Conservation (phyloP, 148 eudicot genomes). For the Chenopodium suecicum region DNA sequence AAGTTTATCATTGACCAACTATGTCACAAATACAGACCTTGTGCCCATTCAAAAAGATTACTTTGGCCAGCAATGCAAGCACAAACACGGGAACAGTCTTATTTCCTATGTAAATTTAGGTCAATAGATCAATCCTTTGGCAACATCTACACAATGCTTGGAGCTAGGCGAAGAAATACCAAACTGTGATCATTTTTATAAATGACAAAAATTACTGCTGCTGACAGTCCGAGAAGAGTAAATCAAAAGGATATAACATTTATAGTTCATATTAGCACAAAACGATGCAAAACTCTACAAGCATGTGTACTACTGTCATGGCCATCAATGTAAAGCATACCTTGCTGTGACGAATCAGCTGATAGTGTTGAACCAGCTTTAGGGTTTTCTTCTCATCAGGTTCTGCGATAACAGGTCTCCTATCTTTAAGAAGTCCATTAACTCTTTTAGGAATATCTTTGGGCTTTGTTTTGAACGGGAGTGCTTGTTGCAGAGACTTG, state of each 20-base stretch:
- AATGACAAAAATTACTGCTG: background rate
- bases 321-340: constrained; percentile 31
- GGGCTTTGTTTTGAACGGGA: constrained; percentile 82
- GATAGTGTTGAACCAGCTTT: constrained; percentile 55
- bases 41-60: background rate
- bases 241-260: background rate
- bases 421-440: constrained; percentile 35
- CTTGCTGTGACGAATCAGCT: constrained; percentile 63
- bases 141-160: background rate
- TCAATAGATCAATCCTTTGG: background rate
- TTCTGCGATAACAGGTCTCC: constrained; percentile 74
- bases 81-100: background rate
- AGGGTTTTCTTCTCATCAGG: constrained; percentile 53
- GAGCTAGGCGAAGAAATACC: background rate
- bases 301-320: background rate
- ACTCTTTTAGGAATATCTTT: constrained; percentile 53
- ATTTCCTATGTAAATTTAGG: background rate
- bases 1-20: background rate
- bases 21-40: background rate
- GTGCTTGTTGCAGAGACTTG: constrained; percentile 57
- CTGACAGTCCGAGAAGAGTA: background rate
- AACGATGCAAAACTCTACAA: constrained; percentile 1
- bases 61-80: background rate
- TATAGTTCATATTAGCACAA: background rate
- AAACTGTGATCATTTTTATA: background rate